Conservation (phyloP, 1,284 basidiomycete species). For the Melampsora abietis-canadensis region DNA sequence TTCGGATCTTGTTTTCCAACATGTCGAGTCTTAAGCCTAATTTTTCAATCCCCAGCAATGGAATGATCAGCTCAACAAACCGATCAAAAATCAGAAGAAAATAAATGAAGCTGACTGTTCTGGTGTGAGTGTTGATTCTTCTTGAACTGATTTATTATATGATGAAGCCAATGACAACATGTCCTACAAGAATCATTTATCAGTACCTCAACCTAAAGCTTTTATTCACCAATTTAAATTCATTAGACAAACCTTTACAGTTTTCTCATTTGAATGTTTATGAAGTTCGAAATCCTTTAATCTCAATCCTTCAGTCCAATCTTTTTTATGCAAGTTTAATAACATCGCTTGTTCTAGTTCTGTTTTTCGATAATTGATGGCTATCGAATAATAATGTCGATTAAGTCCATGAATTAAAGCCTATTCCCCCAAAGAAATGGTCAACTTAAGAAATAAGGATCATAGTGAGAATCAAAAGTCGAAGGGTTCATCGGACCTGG, state of each 20-base stretch:
- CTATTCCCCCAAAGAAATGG: constrained; percentile 40
- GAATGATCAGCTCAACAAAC: constrained; percentile 1
- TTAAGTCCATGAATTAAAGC: constrained; percentile 73
- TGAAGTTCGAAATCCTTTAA: constrained; percentile 79
- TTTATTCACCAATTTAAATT: neutral
- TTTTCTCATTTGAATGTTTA: constrained; percentile 79
- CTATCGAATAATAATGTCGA: constrained; percentile 93
- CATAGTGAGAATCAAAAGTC: too few species aligned
- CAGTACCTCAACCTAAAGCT: neutral
- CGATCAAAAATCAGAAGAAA: neutral
- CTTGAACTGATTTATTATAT: constrained; percentile 93
- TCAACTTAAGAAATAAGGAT: too few species aligned
- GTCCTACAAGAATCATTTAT: constrained; percentile 12
- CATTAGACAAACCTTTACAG: constrained; percentile 68
- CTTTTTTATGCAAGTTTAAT: constrained; percentile 93
- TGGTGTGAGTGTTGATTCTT: constrained; percentile 82
- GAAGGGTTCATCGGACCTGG: constrained; percentile 60
- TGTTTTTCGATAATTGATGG: constrained; percentile 93
- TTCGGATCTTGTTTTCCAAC: constrained; percentile 98
- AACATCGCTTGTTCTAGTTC: constrained; percentile 97
- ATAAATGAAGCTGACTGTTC: constrained; percentile 60
- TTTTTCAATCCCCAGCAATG: too few species aligned
- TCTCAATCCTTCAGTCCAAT: constrained; percentile 94
- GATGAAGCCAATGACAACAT: constrained; percentile 68
- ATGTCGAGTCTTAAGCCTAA: constrained; percentile 57